Conservation (phyloP, 768 basidiomycete genomes). For the Mycena epipterygia region DNA sequence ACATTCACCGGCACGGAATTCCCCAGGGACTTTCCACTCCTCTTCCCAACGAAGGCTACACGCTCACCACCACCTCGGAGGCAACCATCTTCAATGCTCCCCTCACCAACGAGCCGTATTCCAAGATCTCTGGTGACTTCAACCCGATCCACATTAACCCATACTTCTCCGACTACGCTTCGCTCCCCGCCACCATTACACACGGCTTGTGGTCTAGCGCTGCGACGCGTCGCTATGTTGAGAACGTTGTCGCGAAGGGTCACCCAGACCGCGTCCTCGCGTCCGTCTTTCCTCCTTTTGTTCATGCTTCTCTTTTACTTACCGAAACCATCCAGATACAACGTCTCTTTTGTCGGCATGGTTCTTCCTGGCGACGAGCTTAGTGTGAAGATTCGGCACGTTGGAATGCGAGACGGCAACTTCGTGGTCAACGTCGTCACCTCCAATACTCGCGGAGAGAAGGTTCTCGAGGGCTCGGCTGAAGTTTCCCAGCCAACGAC, state of each 20-base stretch:
- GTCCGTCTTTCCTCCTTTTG: conserved; percentile 62
- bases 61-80: conserved; percentile 73
- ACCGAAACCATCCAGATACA: conserved; percentile 67
- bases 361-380: conserved; percentile 92
- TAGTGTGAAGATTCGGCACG: conserved; percentile 88
- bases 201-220: conserved; percentile 98
- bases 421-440: conserved; percentile 93
- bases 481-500: conserved; percentile 94
- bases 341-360: conserved; percentile 98
- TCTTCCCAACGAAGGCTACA: conserved; percentile 90
- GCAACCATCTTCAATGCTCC: conserved; percentile 85
- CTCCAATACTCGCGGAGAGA: conserved; percentile 86
- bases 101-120: conserved; percentile 95
- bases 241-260: conserved; percentile 94
- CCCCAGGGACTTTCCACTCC: conserved; percentile 83
- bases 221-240: conserved; percentile 92
- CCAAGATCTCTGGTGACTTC: conserved; percentile 96
- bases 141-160: conserved; percentile 99
- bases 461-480: conserved; percentile 92
- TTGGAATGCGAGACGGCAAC: conserved; percentile 93
- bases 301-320: conserved; percentile 13
- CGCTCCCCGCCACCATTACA: conserved; percentile 95
- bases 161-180: conserved; percentile 95
- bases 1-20: conserved; percentile 91
- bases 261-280: conserved; percentile 91